These are phyloP conservation scores for Mucor indicus DNA, from an alignment of 371 early-diverging fungal species.

Conservation along the genomic window DNA sequence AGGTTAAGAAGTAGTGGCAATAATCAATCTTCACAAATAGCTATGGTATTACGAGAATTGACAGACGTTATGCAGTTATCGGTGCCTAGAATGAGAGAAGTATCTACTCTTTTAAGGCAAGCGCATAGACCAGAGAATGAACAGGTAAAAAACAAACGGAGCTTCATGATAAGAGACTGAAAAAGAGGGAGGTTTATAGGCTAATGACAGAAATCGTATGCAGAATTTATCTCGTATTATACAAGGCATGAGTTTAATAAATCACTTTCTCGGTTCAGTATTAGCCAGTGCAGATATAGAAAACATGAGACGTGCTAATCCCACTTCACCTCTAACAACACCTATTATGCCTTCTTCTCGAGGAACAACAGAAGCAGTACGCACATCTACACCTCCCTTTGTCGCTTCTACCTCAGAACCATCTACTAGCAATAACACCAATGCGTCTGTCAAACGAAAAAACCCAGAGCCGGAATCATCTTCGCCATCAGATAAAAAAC, in stretches of 20 bases:
- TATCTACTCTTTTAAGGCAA: constrained; percentile 25
- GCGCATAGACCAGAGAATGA: too few relatives aligned
- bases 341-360: constrained; percentile 1
- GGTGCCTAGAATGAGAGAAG: constrained; percentile 34
- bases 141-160: too few relatives aligned
- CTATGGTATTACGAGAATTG: constrained; percentile 40
- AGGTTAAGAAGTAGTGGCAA: constrained; percentile 30
- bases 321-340: background rate
- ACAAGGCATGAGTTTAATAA: constrained; percentile 48
- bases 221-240: constrained; percentile 37
- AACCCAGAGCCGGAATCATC: too few relatives aligned
- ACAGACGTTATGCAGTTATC: constrained; percentile 35
- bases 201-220: constrained; percentile 8
- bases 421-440: background rate
- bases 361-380: constrained; percentile 10
- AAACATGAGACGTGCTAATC: constrained; percentile 8
- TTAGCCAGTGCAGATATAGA: constrained; percentile 42
- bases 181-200: constrained; percentile 4
- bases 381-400: background rate
- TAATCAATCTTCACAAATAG: constrained; percentile 39
- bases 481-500: background rate
- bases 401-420: background rate
- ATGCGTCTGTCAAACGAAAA: background rate
- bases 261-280: constrained; percentile 45
- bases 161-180: too few relatives aligned